phyloP scores from a whole-genome alignment of 306 rosid genomes.

The Quercus bicolor region DNA sequence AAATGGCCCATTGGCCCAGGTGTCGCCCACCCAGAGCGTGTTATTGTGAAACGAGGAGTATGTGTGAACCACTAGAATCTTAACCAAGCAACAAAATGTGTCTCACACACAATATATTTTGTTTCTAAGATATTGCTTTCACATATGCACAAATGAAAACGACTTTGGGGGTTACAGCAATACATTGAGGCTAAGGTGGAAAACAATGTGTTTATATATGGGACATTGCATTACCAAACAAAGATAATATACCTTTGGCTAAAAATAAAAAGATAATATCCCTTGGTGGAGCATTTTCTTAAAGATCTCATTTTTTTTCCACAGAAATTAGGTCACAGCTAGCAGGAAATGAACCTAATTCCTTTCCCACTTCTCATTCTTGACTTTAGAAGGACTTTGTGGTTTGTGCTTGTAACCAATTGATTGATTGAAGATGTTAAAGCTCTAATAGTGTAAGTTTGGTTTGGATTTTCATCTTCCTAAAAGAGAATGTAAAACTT shows the following conservation, averaged over 20 bases:
- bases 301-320: not conserved
- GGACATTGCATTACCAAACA: not conserved
- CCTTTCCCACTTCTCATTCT: not conserved
- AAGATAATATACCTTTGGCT: not conserved
- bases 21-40: conserved; percentile 26
- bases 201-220: too few species aligned
- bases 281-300: not conserved
- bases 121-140: not conserved
- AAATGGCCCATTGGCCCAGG: conserved; percentile 53
- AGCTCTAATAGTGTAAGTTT: not conserved
- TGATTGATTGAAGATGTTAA: too few species aligned
- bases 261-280: not conserved
- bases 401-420: not conserved
- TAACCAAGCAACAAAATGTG: not conserved
- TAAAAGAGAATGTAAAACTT: too few species aligned
- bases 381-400: not conserved
- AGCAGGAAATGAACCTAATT: not conserved
- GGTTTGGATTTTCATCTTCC: not conserved
- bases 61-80: conserved; percentile 35
- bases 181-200: too few species aligned
- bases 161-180: too few species aligned
- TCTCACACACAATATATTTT: not conserved
- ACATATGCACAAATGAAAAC: too few species aligned
- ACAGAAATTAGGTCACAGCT: not conserved
- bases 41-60: conserved; percentile 20